Percentiles rank a stretch among this genome's conserved stretches.
These are phyloP conservation scores for Debaryomycetaceae sp. DNA, from an alignment of 1,139 yeast species.

Conservation along the genomic window DNA sequence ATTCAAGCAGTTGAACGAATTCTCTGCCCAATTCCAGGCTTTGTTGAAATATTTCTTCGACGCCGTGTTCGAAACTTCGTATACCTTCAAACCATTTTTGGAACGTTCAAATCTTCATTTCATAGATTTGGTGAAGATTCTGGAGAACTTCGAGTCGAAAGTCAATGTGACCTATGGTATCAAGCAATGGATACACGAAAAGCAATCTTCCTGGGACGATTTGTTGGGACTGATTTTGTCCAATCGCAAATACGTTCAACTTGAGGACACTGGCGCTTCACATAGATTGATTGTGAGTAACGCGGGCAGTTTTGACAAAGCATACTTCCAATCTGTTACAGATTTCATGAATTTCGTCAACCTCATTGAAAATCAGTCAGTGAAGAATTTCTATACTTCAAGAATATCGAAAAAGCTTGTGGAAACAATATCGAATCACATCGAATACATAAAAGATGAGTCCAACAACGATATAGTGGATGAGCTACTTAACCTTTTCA, in stretches of 20 bases:
- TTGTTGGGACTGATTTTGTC: constrained; percentile 13
- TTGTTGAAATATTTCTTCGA: constrained; percentile 8
- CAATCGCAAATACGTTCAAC: constrained; percentile 12
- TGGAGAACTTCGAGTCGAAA: constrained; percentile 7
- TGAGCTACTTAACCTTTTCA: constrained; percentile 21
- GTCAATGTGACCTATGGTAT: not conserved
- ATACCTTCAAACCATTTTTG: constrained; percentile 12
- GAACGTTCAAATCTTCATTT: constrained; percentile 10
- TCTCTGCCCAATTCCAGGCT: constrained; percentile 7
- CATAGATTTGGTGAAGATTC: constrained; percentile 10
- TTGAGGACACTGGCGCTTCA: constrained; percentile 10
- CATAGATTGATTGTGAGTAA: constrained; percentile 5
- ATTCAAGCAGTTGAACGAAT: constrained; percentile 2
- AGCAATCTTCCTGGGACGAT: constrained; percentile 17
- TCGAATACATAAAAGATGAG: constrained; percentile 17
- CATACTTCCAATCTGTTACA: constrained; percentile 20
- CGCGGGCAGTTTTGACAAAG: constrained; percentile 1
- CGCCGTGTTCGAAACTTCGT: constrained; percentile 20
- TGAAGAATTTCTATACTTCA: constrained; percentile 26
- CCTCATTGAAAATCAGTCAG: constrained; percentile 16
- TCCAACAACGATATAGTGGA: constrained; percentile 13
- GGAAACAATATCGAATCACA: constrained; percentile 28
- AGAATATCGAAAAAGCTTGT: constrained; percentile 29
- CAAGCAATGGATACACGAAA: constrained; percentile 9
- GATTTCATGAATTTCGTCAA: constrained; percentile 31